Conservation (phyloP, 129 eudicot species). For the Oenanthe sinensis region DNA sequence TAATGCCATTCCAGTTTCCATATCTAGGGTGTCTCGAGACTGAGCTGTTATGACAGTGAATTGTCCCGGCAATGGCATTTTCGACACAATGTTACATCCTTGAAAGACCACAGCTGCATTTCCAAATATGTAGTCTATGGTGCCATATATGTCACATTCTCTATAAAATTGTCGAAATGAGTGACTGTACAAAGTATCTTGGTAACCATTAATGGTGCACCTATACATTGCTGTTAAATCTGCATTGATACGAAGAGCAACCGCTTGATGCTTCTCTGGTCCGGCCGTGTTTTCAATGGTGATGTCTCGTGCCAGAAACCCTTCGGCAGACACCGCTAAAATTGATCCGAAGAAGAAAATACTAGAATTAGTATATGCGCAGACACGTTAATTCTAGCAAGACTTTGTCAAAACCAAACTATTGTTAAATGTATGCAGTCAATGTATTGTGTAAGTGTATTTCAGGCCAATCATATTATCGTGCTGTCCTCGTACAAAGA, state of each 20-base stretch:
- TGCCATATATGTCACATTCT: slow-evolving; percentile 81
- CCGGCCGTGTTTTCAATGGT: slow-evolving; percentile 70
- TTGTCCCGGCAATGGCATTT: slow-evolving; percentile 71
- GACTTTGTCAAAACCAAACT: not conserved
- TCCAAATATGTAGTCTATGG: slow-evolving; percentile 83
- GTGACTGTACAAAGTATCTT: slow-evolving; percentile 78
- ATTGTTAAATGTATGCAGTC: not conserved
- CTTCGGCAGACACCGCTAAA: slow-evolving; percentile 89
- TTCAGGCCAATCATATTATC: not conserved
- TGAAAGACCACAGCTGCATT: slow-evolving; percentile 85
- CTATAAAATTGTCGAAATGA: slow-evolving; percentile 83
- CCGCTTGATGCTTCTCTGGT: slow-evolving; percentile 78
- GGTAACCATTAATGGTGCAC: slow-evolving; percentile 62
- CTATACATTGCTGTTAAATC: slow-evolving; percentile 65
- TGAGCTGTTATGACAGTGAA: slow-evolving; percentile 80
- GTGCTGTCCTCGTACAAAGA: not conserved
- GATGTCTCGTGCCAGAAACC: slow-evolving; percentile 85
- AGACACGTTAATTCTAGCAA: not conserved
- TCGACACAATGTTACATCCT: slow-evolving; percentile 59
- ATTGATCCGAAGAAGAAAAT: not conserved
- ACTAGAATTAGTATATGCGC: not conserved
- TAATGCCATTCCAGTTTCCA: slow-evolving; percentile 62
- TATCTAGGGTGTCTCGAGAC: slow-evolving; percentile 41
- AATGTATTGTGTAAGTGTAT: not conserved
- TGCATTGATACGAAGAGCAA: slow-evolving; percentile 75